phyloP scores from a whole-genome alignment of 306 rosid species.

The Quercus dentata region DNA sequence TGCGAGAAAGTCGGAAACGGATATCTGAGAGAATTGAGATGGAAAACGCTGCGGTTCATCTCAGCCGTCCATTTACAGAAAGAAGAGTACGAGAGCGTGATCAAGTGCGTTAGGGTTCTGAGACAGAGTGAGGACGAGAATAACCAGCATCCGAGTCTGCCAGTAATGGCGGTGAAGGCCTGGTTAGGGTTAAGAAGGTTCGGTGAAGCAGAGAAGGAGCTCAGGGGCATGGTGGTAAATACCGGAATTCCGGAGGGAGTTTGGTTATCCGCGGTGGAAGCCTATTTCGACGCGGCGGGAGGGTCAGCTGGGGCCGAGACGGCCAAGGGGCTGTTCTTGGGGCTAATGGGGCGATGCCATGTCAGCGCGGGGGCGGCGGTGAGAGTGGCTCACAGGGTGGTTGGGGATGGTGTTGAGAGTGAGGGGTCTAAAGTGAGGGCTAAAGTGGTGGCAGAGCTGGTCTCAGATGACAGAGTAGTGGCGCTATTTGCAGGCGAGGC shows the following conservation, averaged over 20 bases:
- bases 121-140: slow-evolving; percentile 72
- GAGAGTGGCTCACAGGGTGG: slow-evolving; percentile 66
- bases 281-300: slow-evolving; percentile 67
- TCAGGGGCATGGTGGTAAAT: slow-evolving; percentile 76
- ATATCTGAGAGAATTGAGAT: slow-evolving; percentile 53
- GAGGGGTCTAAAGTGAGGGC: slow-evolving; percentile 66
- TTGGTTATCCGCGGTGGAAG: slow-evolving; percentile 88
- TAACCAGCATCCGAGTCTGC: slow-evolving; percentile 74
- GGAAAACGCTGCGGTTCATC: slow-evolving; percentile 74
- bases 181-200: slow-evolving; percentile 80
- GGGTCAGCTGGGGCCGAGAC: slow-evolving; percentile 95
- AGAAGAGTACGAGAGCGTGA: slow-evolving; percentile 74
- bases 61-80: slow-evolving; percentile 81
- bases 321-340: slow-evolving; percentile 80
- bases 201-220: slow-evolving; percentile 83
- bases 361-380: slow-evolving; percentile 84
- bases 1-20: slow-evolving; percentile 71
- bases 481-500: slow-evolving; percentile 66
- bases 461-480: slow-evolving; percentile 80
- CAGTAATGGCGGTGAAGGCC: slow-evolving; percentile 90
- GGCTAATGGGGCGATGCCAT: slow-evolving; percentile 80
- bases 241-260: slow-evolving; percentile 80
- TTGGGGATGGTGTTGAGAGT: slow-evolving; percentile 45
- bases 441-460: slow-evolving; percentile 82
- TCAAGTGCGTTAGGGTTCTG: slow-evolving; percentile 85